phyloP scores from a whole-genome alignment of 1,139 yeast genomes.

The Suhomyces panamericanus region DNA sequence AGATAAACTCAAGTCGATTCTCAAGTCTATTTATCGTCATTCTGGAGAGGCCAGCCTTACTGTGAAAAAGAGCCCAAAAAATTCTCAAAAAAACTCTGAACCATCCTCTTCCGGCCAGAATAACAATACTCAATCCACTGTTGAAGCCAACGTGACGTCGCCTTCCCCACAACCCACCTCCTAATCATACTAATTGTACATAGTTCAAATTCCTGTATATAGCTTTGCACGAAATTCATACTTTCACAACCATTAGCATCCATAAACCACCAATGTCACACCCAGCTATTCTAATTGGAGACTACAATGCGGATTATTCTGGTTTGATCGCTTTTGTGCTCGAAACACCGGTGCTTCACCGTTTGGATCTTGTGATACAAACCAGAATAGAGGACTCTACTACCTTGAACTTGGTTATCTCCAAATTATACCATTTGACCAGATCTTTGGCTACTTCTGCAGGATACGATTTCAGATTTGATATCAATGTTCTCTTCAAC shows the following conservation, averaged over 20 bases:
- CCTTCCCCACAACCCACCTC: too few relatives aligned
- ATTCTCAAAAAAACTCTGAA: too few relatives aligned
- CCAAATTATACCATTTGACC: slow-evolving; percentile 27
- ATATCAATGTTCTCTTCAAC: slow-evolving; percentile 37
- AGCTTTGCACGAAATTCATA: background rate
- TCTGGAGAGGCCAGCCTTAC: background rate
- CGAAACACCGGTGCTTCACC: slow-evolving; percentile 7
- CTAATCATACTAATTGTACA: background rate
- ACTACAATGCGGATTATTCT: slow-evolving; percentile 25
- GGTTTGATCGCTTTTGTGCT: slow-evolving; percentile 23
- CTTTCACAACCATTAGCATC: background rate
- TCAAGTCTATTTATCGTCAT: slow-evolving; percentile 13
- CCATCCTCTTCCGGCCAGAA: too few relatives aligned
- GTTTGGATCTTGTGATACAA: slow-evolving; percentile 29
- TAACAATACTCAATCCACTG: too few relatives aligned
- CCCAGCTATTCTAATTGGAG: slow-evolving; percentile 26
- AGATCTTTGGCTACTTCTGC: slow-evolving; percentile 22
- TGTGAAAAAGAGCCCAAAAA: too few relatives aligned
- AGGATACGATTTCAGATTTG: slow-evolving; percentile 30
- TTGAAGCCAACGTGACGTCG: too few relatives aligned
- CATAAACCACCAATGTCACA: slow-evolving; percentile 9
- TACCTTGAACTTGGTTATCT: slow-evolving; percentile 29
- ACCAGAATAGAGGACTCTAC: slow-evolving; percentile 20
- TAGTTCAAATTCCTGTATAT: slow-evolving; percentile 3
- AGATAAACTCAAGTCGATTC: slow-evolving; percentile 10